Evolutionary conservation across 352 stramenopile species (phyloP).

Genomic region (Pythium scleroteichum): DNA sequence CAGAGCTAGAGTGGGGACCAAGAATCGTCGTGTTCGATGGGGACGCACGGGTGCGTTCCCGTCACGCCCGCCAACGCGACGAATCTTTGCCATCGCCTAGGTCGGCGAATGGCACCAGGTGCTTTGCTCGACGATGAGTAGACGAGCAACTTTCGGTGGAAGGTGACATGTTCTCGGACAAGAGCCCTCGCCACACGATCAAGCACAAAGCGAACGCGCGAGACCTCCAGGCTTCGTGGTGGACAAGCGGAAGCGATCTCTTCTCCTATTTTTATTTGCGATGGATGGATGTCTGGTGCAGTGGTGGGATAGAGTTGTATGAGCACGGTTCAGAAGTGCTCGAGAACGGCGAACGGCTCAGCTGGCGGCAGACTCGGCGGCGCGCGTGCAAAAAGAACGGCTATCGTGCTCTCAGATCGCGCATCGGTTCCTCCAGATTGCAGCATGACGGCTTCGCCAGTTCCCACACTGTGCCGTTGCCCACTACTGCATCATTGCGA

Average conservation of each 20-base stretch:
- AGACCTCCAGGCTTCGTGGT: constrained; percentile 18
- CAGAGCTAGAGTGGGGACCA: constrained; percentile 15
- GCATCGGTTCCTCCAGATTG: not conserved
- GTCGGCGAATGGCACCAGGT: constrained; percentile 4
- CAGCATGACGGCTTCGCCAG: constrained; percentile 2
- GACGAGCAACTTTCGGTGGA: constrained; percentile 18
- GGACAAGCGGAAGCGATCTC: constrained; percentile 16
- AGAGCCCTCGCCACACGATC: constrained; percentile 2
- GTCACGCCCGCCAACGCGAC: constrained; percentile 7
- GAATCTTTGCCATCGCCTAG: constrained; percentile 5
- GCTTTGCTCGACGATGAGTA: constrained; percentile 28
- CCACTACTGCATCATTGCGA: not conserved
- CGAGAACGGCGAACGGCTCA: constrained; percentile 7
- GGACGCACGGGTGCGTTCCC: constrained; percentile 7
- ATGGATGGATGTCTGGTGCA: constrained; percentile 26
- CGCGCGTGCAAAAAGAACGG: not conserved
- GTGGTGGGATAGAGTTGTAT: constrained; percentile 27
- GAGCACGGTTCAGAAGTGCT: constrained; percentile 25
- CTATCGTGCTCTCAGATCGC: not conserved
- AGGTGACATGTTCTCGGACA: not conserved
- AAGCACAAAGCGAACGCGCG: constrained; percentile 4
- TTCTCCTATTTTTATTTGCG: constrained; percentile 31
- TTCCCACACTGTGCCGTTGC: constrained; percentile 7
- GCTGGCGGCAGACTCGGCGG: not conserved
- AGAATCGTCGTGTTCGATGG: constrained; percentile 13